Percentiles rank a stretch among this genome's conserved stretches.
phyloP scores from a whole-genome alignment of 192 early-diverging fungal genomes.

The Umbelopsis vinacea region DNA sequence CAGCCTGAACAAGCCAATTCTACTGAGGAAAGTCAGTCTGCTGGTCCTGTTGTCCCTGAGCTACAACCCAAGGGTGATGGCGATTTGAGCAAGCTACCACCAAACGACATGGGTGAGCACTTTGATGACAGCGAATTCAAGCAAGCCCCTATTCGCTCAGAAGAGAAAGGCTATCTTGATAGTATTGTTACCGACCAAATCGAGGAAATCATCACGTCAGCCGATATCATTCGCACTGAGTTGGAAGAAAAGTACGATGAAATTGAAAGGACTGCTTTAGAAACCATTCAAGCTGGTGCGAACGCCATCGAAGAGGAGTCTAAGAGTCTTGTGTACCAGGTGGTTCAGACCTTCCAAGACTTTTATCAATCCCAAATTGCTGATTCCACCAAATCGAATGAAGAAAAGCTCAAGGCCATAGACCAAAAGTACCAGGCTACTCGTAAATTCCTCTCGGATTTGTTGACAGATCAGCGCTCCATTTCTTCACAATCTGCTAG shows the following conservation, averaged over 20 bases:
- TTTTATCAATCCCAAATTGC: not conserved
- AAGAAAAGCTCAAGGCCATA: constrained; percentile 7
- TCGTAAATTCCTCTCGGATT: not conserved
- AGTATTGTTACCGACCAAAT: constrained; percentile 1
- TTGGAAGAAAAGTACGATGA: constrained; percentile 10
- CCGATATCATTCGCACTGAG: constrained; percentile 1
- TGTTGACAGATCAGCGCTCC: not conserved
- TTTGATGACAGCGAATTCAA: not conserved
- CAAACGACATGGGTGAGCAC: constrained; percentile 3
- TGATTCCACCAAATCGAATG: not conserved
- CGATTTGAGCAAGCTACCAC: not conserved
- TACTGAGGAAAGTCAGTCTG: not conserved
- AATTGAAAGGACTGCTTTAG: not conserved
- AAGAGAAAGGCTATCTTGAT: constrained; percentile 7
- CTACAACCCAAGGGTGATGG: not conserved
- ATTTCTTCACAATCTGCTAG: not conserved
- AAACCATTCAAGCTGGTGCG: not conserved
- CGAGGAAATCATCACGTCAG: constrained; percentile 1
- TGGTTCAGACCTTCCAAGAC: not conserved
- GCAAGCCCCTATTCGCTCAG: constrained; percentile 1
- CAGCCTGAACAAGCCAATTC: not conserved
- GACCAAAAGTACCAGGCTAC: not conserved
- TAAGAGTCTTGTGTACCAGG: not conserved
- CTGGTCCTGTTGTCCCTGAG: not conserved
- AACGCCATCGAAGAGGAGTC: not conserved